These are phyloP conservation scores for Malus orientalis DNA, from an alignment of 306 rosid genomes.

Conservation along the genomic window DNA sequence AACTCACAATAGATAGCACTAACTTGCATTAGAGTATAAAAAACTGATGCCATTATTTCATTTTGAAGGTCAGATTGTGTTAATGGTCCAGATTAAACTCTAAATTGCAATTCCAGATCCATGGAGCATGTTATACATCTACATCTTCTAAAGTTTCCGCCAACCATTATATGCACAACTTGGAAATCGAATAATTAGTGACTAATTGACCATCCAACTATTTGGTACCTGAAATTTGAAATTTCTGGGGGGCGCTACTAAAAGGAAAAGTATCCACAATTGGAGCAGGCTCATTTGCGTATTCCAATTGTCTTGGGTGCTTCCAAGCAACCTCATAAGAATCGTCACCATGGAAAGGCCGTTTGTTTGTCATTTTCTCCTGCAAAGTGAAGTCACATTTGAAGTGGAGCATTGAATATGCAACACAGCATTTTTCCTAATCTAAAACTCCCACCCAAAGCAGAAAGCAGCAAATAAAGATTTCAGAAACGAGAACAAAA, in stretches of 20 bases:
- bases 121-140: not conserved
- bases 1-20: not conserved
- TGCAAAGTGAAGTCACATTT: constrained; percentile 8
- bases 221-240: constrained; percentile 21
- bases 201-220: not conserved
- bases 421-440: not conserved
- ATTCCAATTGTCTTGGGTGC: constrained; percentile 22
- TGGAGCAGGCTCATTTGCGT: not conserved
- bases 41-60: not conserved
- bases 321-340: constrained; percentile 26
- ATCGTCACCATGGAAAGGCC: constrained; percentile 19
- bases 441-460: not conserved
- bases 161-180: not conserved
- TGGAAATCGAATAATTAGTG: not conserved
- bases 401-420: not conserved
- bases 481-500: not conserved
- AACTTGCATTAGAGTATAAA: not conserved
- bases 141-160: not conserved
- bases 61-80: not conserved
- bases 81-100: not conserved
- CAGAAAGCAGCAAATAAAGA: not conserved
- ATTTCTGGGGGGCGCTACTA: constrained; percentile 4
- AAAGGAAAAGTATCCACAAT: not conserved
- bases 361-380: constrained; percentile 26
- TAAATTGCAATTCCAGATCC: not conserved